phyloP scores from a whole-genome alignment of 108 stramenopile species.

The Fragilariopsis cylindrus region DNA sequence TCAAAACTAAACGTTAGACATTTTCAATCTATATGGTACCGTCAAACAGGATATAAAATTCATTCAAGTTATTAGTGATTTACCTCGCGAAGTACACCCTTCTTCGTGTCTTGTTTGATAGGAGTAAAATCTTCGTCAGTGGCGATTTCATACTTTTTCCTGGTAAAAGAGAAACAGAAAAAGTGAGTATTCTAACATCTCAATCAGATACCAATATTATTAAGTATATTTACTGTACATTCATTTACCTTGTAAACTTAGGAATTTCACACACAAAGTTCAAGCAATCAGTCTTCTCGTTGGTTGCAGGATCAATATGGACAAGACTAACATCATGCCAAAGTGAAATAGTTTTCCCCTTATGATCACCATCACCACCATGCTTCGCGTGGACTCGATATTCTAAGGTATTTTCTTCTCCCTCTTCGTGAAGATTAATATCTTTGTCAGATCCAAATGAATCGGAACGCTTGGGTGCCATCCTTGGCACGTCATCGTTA shows the following conservation, averaged over 20 bases:
- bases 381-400: conserved; percentile 81
- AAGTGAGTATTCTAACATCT: not conserved
- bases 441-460: conserved; percentile 57
- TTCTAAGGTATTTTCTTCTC: conserved; percentile 73
- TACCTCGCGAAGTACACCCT: conserved; percentile 90
- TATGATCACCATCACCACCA: conserved; percentile 11
- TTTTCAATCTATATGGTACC: not conserved
- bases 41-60: too few species aligned
- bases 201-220: not conserved
- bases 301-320: conserved; percentile 71
- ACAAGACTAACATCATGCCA: conserved; percentile 91
- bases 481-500: conserved; percentile 25
- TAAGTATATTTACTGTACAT: not conserved
- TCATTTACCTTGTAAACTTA: conserved; percentile 87
- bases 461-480: not conserved
- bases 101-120: conserved; percentile 97
- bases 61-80: conserved; percentile 9
- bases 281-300: conserved; percentile 65
- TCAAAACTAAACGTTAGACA: not conserved
- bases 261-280: conserved; percentile 98
- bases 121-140: conserved; percentile 95
- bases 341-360: conserved; percentile 72
- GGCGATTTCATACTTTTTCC: conserved; percentile 95
- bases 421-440: conserved; percentile 51
- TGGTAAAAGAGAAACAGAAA: conserved; percentile 30